phyloP scores from a whole-genome alignment of 2,329 filamentous ascomycete genomes.

The Xenoacremonium recifei region DNA sequence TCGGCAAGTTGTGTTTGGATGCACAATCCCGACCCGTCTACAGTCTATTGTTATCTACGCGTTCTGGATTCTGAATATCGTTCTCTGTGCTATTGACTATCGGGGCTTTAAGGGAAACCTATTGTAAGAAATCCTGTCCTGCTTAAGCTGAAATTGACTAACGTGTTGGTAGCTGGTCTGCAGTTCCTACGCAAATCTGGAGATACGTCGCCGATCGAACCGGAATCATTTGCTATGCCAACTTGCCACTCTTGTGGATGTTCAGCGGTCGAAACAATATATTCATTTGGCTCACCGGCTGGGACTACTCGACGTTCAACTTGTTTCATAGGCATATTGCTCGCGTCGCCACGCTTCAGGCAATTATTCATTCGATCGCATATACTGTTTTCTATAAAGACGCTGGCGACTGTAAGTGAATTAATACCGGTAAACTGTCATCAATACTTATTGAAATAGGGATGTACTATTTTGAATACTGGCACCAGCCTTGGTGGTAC shows the following conservation, averaged over 20 bases:
- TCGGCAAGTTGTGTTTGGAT: too few relatives aligned
- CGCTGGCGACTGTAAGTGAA: too few relatives aligned
- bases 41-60: too few relatives aligned
- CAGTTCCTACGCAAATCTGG: too few relatives aligned
- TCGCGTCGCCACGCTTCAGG: conserved; percentile 41
- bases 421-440: conserved; percentile 25
- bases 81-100: too few relatives aligned
- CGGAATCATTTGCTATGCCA: conserved; percentile 37
- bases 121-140: too few relatives aligned
- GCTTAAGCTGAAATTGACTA: too few relatives aligned
- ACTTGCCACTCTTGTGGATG: conserved; percentile 39
- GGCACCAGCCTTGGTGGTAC: conserved; percentile 20
- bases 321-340: conserved; percentile 49
- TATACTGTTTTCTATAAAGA: conserved; percentile 18
- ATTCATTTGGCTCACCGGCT: conserved; percentile 45
- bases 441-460: conserved; percentile 39
- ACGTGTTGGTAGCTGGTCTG: too few relatives aligned
- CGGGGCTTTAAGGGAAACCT: too few relatives aligned
- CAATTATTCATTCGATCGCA: conserved; percentile 43
- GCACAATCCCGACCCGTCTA: too few relatives aligned
- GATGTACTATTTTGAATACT: conserved; percentile 39
- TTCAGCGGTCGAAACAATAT: conserved; percentile 45
- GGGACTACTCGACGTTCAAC: conserved; percentile 45
- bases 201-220: conserved; percentile 39
- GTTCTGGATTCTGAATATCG: too few relatives aligned